These are phyloP conservation scores for Tuber borchii DNA, from an alignment of 495 filamentous ascomycete species.

Conservation along the genomic window DNA sequence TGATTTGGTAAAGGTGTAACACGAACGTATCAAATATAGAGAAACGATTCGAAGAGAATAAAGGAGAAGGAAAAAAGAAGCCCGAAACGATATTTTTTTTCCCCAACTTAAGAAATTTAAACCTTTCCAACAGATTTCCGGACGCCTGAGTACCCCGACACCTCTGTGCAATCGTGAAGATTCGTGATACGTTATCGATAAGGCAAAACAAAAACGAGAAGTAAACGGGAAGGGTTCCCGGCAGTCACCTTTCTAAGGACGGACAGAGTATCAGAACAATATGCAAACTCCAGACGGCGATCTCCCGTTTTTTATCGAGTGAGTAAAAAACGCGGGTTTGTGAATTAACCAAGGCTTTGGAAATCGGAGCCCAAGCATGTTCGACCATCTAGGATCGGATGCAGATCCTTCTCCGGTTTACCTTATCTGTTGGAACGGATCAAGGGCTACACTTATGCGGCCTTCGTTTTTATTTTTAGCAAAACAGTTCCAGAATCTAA, in stretches of 20 bases:
- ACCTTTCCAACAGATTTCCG: constrained; percentile 3
- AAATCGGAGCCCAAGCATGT: not conserved
- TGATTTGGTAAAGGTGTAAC: not conserved
- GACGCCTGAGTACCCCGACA: constrained; percentile 4
- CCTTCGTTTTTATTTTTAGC: constrained; percentile 56
- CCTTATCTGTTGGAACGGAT: constrained; percentile 42
- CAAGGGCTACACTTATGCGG: constrained; percentile 41
- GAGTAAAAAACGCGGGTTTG: not conserved
- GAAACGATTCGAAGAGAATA: not conserved
- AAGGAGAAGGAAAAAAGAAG: not conserved
- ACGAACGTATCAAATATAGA: not conserved
- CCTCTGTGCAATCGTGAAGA: not conserved
- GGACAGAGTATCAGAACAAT: not conserved
- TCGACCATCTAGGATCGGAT: not conserved
- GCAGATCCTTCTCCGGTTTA: constrained; percentile 14
- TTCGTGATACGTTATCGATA: constrained; percentile 6
- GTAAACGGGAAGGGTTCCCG: not conserved
- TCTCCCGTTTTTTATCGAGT: not conserved
- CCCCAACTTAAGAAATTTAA: constrained; percentile 2
- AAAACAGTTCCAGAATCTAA: constrained; percentile 96
- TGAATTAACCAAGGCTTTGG: not conserved
- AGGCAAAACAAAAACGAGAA: constrained; percentile 5
- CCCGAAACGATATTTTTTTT: not conserved
- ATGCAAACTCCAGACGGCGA: not conserved
- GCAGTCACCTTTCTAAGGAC: not conserved